Base-by-base conservation (phyloP, 2,329 filamentous ascomycete genomes). In the Zymoseptoria brevis region DNA sequence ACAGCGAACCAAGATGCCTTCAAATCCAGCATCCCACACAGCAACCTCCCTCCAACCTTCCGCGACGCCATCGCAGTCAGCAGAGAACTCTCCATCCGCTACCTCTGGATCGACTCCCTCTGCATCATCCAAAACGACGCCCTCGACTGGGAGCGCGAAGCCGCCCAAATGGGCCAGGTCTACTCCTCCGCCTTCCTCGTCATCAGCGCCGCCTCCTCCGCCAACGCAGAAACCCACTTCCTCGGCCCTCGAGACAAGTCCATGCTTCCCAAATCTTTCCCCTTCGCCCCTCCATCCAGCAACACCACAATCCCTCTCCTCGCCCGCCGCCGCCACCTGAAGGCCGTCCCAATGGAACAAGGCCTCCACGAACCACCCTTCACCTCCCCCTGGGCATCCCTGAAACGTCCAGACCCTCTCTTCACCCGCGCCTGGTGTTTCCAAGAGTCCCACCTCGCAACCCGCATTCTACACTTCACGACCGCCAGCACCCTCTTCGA, bases 401-500 rank as follows among this genome's bases (percentile, higher is more conserved):
- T 55, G 8, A 22, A 30, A 4, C 52, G 55, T 13, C 30, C 26
- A 13, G 59, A 56, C 13, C 59, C 59, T 24, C 29, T 57, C 6
- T 60, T 55, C 48, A 54, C 48, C 16, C 51, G 59, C 35, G 59
- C 59, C 4, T 60, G 59, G 59, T 54, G 51, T n/a, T 60, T 60
- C 48, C 59, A 60, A 57, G 59, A 58, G 49, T n/a, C 53, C 9
- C 53, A 51, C 35, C 45, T 60, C 8, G 48, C 55, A 5, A 24
- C 30, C 4, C 55, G 59, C n/a, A 58, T 50, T 7, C 24, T 58
- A 6, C 55, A 57, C 56, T 60, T 52, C 49, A 22, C 45, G 2
- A 29, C 52, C n/a, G 53, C 53, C 11, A 19, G 53, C 16, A 52
- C 57, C 19, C 54, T 54, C n/a, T 60, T 57, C 52, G 56, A 60